Conservation (phyloP, 441 rosid genomes). For the Viola pubescens region DNA sequence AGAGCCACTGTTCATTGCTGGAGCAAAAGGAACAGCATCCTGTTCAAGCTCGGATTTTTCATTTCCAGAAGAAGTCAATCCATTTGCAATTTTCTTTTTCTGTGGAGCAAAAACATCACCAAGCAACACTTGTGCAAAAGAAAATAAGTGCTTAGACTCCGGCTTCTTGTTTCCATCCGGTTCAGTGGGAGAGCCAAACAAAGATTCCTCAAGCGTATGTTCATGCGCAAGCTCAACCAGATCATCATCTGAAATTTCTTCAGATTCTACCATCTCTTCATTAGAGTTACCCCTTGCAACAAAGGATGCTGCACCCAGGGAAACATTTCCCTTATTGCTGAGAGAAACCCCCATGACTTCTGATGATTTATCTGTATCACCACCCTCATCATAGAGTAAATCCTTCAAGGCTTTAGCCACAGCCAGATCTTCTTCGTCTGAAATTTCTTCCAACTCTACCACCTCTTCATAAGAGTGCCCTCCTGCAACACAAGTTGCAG, state of each 20-base stretch:
- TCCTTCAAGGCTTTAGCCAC: background rate
- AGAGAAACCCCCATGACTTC: constrained; percentile 7
- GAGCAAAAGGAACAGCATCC: background rate
- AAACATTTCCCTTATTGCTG: background rate
- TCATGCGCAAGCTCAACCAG: background rate
- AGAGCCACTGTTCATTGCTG: background rate
- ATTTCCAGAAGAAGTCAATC: background rate
- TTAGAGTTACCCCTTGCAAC: background rate
- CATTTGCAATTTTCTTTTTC: background rate
- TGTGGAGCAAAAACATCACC: constrained; percentile 2
- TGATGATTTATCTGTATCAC: background rate
- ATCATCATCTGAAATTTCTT: background rate
- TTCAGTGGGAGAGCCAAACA: background rate
- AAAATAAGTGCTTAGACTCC: background rate
- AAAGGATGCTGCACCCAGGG: background rate
- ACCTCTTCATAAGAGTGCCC: too few relatives aligned
- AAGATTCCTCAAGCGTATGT: background rate
- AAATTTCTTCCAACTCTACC: too few relatives aligned
- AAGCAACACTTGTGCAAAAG: background rate
- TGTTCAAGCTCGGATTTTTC: constrained; percentile 2
- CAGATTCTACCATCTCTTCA: background rate
- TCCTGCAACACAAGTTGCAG: too few relatives aligned
- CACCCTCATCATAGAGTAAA: too few relatives aligned
- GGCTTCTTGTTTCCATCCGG: background rate
- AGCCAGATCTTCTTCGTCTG: too few relatives aligned